Base-by-base conservation (phyloP, 2,329 filamentous ascomycete genomes). In the Fusarium caatingaense region DNA sequence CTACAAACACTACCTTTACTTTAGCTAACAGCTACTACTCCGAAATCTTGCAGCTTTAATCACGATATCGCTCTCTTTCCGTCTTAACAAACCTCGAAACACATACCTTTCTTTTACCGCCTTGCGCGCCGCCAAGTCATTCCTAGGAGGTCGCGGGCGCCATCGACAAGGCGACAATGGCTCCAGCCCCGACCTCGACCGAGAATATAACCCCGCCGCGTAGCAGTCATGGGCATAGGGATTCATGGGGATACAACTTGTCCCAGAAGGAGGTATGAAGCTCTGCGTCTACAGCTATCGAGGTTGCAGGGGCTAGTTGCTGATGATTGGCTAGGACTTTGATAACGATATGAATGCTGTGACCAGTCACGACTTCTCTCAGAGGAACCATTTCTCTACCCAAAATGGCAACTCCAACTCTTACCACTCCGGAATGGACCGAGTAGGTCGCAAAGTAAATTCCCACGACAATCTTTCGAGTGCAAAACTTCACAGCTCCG, bases 161-260 rank as follows among this genome's bases (percentile, higher is more conserved):
- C 72, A 75, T 73, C 64, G 42, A 72, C 16, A 88, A 88, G 86
- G 83, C 86, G 74, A 82, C 84, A 76, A 83, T 88, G 78, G 85
- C 86, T 71, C 79, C 85, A 71, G 80, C 80, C 71, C 82, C 83
- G 66, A 82, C 83, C 67, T 80, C 83, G 54, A 80, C 83, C 64
- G 81, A 84, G 58, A 79, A 81, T 47, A 78, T 88, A 64, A 83
- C 82, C 66, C 83, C 84, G 60, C 81, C 85, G 18, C 81, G 80
- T 69, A 86, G 83, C 74, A 83, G 82, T 58, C 82, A 87, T 74
- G 85, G 81, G 48, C 80, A 85, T 47, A 80, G 79, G 41, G 79
- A 80, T 49, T 73, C 80, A 23, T 88, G 86, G 86, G 80, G 79
- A 21, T 79, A 80, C 54, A 70, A 74, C 44, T 65, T 77, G 12